A percentile compares a stretch with the other conserved stretches of the same genome.
These are phyloP conservation scores for Calonectria multiphialidica DNA, from an alignment of 2,329 filamentous ascomycete genomes.

Conservation along the genomic window DNA sequence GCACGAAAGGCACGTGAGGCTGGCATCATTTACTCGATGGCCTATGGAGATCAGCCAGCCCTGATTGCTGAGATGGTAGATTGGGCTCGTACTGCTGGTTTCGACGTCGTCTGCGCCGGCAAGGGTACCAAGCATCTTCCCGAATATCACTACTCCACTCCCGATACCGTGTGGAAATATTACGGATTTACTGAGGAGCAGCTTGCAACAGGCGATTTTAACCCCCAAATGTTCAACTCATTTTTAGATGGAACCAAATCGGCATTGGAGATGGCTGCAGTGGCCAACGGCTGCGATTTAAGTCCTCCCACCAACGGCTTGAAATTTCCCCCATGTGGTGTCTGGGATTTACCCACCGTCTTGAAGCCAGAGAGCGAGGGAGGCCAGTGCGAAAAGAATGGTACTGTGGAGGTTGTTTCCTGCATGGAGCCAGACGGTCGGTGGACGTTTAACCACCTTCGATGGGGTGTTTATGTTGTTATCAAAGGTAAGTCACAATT, in stretches of 20 bases:
- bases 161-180: slow-evolving; percentile 59
- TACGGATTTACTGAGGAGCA: slow-evolving; percentile 60
- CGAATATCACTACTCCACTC: slow-evolving; percentile 58
- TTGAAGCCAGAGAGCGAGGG: slow-evolving; percentile 55
- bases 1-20: slow-evolving; percentile 56
- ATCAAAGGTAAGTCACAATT: slow-evolving; percentile 46
- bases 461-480: slow-evolving; percentile 60
- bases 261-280: slow-evolving; percentile 60
- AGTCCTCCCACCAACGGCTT: slow-evolving; percentile 54
- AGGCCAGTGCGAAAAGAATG: slow-evolving; percentile 54
- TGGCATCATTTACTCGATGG: slow-evolving; percentile 61
- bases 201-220: slow-evolving; percentile 55
- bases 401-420: slow-evolving; percentile 58
- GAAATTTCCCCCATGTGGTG: slow-evolving; percentile 57
- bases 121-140: slow-evolving; percentile 61
- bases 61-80: slow-evolving; percentile 48
- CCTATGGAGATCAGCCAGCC: slow-evolving; percentile 59
- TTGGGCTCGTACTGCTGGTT: slow-evolving; percentile 54
- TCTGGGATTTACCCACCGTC: slow-evolving; percentile 55
- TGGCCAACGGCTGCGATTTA: slow-evolving; percentile 58
- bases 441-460: slow-evolving; percentile 53
- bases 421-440: slow-evolving; percentile 57
- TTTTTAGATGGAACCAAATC: slow-evolving; percentile 62
- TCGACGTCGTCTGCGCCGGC: slow-evolving; percentile 58
- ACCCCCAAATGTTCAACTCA: slow-evolving; percentile 62